Conservation (phyloP, 768 basidiomycete genomes). For the Myochromella boudieri region DNA sequence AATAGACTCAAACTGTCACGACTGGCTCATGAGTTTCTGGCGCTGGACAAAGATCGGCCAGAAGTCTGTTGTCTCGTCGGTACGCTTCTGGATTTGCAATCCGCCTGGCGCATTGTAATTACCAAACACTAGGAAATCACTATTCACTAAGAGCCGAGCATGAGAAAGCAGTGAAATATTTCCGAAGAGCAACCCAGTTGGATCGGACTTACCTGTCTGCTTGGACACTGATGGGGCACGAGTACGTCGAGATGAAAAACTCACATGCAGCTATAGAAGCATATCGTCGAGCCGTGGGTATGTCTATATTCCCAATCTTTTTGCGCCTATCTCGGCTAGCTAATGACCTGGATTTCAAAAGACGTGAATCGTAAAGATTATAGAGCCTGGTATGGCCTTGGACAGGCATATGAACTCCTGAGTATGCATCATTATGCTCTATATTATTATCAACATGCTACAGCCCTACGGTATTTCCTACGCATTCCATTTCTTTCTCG, state of each 20-base stretch:
- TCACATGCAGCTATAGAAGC: conserved; percentile 98
- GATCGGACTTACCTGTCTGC: conserved; percentile 94
- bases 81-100: conserved; percentile 35
- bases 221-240: conserved; percentile 99
- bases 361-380: conserved; percentile 98
- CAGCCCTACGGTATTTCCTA: conserved; percentile 71
- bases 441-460: conserved; percentile 95
- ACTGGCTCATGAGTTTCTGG: conserved; percentile 88
- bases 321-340: too few species aligned
- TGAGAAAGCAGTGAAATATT: conserved; percentile 95
- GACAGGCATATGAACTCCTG: conserved; percentile 94
- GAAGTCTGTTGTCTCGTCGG: conserved; percentile 97
- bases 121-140: conserved; percentile 75
- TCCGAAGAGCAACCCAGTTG: conserved; percentile 90
- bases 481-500: neutral
- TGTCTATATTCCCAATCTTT: neutral
- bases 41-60: conserved; percentile 88
- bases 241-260: conserved; percentile 99
- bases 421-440: conserved; percentile 97
- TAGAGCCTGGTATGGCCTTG: conserved; percentile 97
- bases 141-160: conserved; percentile 93
- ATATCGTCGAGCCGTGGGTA: conserved; percentile 93
- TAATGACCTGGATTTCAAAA: conserved; percentile 35
- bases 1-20: conserved; percentile 85
- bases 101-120: conserved; percentile 1